Base-by-base conservation (phyloP, 306 rosid species). In the Cucumis sativus region DNA sequence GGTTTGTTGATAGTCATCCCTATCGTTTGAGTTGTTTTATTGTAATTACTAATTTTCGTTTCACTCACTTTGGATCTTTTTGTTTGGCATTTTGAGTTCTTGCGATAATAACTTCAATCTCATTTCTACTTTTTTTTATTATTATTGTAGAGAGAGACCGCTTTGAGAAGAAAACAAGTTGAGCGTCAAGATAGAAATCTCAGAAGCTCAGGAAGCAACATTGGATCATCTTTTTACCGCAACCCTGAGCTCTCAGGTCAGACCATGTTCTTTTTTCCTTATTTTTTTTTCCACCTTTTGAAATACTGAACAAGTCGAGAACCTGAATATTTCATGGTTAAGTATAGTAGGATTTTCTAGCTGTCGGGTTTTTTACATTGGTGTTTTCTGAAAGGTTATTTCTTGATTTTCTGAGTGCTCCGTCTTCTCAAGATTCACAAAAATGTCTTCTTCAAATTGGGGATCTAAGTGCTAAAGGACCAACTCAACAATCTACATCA, bases 171-270 rank as follows among this genome's bases (percentile, higher is more conserved):
- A 87, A 95, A 92, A 77, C 97, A 87, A 0, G 86, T 82, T 9
- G 92, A 83, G 86, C 89, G 78, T 79, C 87, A 80, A 62, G 63
- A 84, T 72, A 63, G 73, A 61, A 74, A 82, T 67, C 75, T 30
- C 75, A 80, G 23, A 59, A 82, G 82, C 47, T 72, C 66, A 45
- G 65, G 45, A 77, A 74, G 61, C 52, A 83, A 79, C 78, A 78
- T 80, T 45, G 84, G 82, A 49, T 80, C 86, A 43, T 82, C 84
- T 20, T 76, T 86, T 67, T 18, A 67, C 79, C 55, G 83, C 41
- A 79, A 73, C 56, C 80, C 83, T 72, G 89, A 86, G 87, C 78
- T 85, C 87, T 88, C 97, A 91, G 98, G 98, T 95, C 89, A 76
- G 92, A 86, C 84, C 87, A 83, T 75, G 59, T 83, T 89, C 59